phyloP scores from a whole-genome alignment of 257 asterid genomes.

The Przewalskia tangutica region DNA sequence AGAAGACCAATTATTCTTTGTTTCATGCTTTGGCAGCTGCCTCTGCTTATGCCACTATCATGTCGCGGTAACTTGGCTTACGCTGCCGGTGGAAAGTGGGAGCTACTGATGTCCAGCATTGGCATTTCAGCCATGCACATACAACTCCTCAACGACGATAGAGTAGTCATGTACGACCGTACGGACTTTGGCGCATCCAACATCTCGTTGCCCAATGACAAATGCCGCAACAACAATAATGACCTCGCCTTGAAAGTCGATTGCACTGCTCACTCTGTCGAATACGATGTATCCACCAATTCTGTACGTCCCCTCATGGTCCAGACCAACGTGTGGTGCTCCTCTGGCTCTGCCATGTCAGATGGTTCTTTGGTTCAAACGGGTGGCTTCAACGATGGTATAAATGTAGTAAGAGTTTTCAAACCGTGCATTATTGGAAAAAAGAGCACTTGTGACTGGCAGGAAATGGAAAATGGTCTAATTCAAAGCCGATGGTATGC shows the following conservation, averaged over 20 bases:
- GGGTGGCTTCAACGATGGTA: slow-evolving; percentile 34
- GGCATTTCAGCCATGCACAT: slow-evolving; percentile 58
- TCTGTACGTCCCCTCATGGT: slow-evolving; percentile 35
- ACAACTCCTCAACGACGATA: slow-evolving; percentile 43
- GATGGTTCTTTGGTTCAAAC: slow-evolving; percentile 37
- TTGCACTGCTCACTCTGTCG: slow-evolving; percentile 55
- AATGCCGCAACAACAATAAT: slow-evolving; percentile 22
- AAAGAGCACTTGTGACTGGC: neutral
- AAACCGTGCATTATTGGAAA: neutral
- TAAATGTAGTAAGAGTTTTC: neutral
- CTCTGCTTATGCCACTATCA: neutral
- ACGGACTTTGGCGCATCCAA: slow-evolving; percentile 43
- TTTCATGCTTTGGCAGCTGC: neutral
- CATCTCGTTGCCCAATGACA: slow-evolving; percentile 25
- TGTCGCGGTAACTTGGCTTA: slow-evolving; percentile 2
- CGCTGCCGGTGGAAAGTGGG: slow-evolving; percentile 36
- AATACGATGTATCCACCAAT: slow-evolving; percentile 30
- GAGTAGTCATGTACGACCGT: slow-evolving; percentile 36
- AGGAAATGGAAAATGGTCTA: neutral
- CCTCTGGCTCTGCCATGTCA: slow-evolving; percentile 32
- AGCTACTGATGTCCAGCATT: slow-evolving; percentile 16
- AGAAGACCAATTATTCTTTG: neutral
- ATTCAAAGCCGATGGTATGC: slow-evolving; percentile 12
- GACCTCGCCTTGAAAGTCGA: slow-evolving; percentile 16
- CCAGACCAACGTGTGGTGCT: slow-evolving; percentile 43